phyloP scores from a whole-genome alignment of 768 basidiomycete species.

The Xerocomellus intermedius region DNA sequence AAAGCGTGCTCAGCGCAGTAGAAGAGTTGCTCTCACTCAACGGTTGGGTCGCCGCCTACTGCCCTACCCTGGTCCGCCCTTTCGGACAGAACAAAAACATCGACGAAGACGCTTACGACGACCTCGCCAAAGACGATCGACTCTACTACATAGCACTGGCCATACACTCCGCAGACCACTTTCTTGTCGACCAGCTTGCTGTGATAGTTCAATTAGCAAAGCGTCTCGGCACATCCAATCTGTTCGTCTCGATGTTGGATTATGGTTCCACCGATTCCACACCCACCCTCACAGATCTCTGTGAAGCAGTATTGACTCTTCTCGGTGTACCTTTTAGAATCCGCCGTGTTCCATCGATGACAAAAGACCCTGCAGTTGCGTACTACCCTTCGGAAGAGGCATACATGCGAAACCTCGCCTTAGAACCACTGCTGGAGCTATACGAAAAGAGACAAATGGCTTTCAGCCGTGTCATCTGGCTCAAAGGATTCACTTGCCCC shows the following conservation, averaged over 20 bases:
- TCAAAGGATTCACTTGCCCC: constrained; percentile 98
- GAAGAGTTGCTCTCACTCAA: constrained; percentile 94
- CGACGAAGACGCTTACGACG: constrained; percentile 72
- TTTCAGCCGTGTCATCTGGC: constrained; percentile 92
- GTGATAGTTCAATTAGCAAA: constrained; percentile 95
- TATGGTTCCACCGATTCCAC: constrained; percentile 96
- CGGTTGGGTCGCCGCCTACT: constrained; percentile 96
- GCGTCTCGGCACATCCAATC: constrained; percentile 81
- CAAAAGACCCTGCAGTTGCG: constrained; percentile 76
- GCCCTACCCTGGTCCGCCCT: constrained; percentile 90
- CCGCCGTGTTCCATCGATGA: constrained; percentile 90
- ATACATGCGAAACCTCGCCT: constrained; percentile 85
- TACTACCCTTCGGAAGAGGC: constrained; percentile 98
- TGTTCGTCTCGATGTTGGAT: constrained; percentile 98
- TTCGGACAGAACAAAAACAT: constrained; percentile 90
- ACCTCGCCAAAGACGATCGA: constrained; percentile 77
- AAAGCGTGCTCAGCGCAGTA: constrained; percentile 84
- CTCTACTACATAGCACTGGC: constrained; percentile 94
- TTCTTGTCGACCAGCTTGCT: constrained; percentile 96
- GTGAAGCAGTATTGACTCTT: constrained; percentile 91
- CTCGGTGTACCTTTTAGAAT: constrained; percentile 94
- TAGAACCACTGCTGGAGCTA: constrained; percentile 89
- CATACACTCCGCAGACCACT: constrained; percentile 98
- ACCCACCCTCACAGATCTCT: constrained; percentile 89
- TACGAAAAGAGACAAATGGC: constrained; percentile 70